Conservation (phyloP, 2,329 filamentous ascomycete species). For the Stachybotrys echinatus region DNA sequence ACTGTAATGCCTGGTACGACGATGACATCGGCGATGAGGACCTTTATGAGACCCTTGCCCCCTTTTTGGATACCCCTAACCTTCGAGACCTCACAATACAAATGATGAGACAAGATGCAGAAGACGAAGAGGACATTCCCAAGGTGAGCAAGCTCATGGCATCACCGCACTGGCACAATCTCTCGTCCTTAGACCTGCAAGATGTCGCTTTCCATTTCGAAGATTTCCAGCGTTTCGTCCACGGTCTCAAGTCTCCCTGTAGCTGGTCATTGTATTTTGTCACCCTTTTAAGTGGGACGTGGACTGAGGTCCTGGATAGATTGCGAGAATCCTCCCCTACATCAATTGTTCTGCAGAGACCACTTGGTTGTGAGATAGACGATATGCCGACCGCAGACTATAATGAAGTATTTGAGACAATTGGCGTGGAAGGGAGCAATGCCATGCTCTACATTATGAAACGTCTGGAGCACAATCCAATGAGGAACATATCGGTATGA, state of each 20-base stretch:
- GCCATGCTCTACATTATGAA: no score
- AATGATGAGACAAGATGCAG: background rate
- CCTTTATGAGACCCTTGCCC: background rate
- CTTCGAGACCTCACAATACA: background rate
- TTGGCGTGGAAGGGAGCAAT: no score
- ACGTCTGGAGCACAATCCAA: no score
- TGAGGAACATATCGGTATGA: no score
- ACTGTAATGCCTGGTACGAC: background rate
- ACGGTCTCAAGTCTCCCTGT: background rate
- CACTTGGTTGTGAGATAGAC: no score
- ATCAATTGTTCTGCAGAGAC: no score
- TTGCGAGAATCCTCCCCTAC: no score
- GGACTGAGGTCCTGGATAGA: background rate
- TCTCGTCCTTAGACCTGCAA: background rate
- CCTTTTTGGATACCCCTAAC: background rate
- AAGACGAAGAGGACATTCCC: background rate
- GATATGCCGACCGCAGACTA: no score
- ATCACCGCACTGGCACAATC: background rate
- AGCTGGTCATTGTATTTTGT: background rate
- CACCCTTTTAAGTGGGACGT: conserved; percentile 1
- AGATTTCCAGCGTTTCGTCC: background rate
- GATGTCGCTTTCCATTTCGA: conserved; percentile 1
- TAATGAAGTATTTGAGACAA: no score
- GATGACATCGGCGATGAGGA: background rate
- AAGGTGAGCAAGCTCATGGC: conserved; percentile 1